Percentiles rank a stretch among this genome's conserved stretches.
phyloP scores from a whole-genome alignment of 768 basidiomycete species.

The Rubroboletus pulcherrimus region DNA sequence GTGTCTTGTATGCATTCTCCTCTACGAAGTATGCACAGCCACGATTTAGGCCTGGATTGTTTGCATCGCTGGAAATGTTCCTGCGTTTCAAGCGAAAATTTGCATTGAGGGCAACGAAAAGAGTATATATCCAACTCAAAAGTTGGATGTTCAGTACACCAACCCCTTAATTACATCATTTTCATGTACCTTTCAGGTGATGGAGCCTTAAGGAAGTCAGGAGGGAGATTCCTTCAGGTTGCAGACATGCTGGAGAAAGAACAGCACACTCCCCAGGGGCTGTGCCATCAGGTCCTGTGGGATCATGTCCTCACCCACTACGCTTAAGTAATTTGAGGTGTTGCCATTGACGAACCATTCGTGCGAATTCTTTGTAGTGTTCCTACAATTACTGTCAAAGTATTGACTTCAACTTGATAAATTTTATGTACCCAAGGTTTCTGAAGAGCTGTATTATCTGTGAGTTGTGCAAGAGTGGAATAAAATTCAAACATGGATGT shows the following conservation, averaged over 20 bases:
- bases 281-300: not conserved
- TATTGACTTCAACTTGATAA: too few relatives aligned
- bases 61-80: not conserved
- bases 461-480: conserved; percentile 13
- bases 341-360: not conserved
- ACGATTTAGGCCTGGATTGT: not conserved
- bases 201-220: not conserved
- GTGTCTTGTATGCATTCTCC: not conserved
- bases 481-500: conserved; percentile 34
- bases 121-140: not conserved
- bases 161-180: not conserved
- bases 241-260: not conserved
- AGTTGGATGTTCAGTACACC: too few relatives aligned
- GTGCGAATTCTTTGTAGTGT: not conserved
- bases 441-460: not conserved
- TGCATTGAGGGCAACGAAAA: not conserved
- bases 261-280: not conserved
- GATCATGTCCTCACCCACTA: not conserved
- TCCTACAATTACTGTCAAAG: not conserved
- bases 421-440: not conserved
- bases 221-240: not conserved
- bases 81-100: not conserved
- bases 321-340: not conserved
- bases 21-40: not conserved
- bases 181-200: not conserved